Evolutionary conservation across 2,329 filamentous ascomycete species (phyloP).

Genomic region (Parasarocladium wereldwijsianum): DNA sequence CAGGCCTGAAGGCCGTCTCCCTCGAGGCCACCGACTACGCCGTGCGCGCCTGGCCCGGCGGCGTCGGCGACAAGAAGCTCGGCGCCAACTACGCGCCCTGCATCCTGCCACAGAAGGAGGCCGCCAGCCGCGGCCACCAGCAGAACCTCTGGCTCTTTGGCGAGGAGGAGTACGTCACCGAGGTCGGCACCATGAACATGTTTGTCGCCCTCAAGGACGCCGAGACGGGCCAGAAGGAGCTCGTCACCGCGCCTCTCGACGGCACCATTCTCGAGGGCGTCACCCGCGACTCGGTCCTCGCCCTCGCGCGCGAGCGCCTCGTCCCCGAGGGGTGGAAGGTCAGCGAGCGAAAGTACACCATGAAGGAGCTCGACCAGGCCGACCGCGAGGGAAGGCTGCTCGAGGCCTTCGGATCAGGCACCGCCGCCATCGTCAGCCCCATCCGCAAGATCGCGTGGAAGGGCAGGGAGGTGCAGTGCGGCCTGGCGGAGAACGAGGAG

Average conservation of each 20-base stretch:
- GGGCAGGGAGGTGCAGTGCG: conserved; percentile 68
- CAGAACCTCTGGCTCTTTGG: conserved; percentile 98
- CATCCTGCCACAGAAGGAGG: conserved; percentile 89
- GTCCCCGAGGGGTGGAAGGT: conserved; percentile 78
- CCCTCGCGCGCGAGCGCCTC: conserved; percentile 70
- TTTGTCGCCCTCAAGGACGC: conserved; percentile 78
- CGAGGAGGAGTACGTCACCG: conserved; percentile 87
- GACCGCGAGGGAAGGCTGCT: conserved; percentile 71
- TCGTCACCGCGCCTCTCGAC: conserved; percentile 89
- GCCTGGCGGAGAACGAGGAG: conserved; percentile 66
- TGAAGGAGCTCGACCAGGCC: conserved; percentile 72
- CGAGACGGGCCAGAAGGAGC: conserved; percentile 78
- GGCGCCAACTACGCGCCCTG: conserved; percentile 99
- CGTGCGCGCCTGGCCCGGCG: conserved; percentile 92
- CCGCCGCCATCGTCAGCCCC: conserved; percentile 85
- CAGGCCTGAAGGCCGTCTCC: conserved; percentile 92
- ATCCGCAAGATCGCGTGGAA: conserved; percentile 83
- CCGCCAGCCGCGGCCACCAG: conserved; percentile 82
- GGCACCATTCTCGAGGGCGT: conserved; percentile 95
- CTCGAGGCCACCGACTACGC: conserved; percentile 95
- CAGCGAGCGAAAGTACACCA: conserved; percentile 80
- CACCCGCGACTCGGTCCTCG: conserved; percentile 81
- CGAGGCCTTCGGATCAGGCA: conserved; percentile 89
- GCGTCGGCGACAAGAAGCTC: conserved; percentile 95
- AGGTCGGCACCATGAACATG: conserved; percentile 98